These are phyloP conservation scores for Cladophialophora chaetospira DNA, from an alignment of 2,329 filamentous ascomycete species.

Conservation along the genomic window DNA sequence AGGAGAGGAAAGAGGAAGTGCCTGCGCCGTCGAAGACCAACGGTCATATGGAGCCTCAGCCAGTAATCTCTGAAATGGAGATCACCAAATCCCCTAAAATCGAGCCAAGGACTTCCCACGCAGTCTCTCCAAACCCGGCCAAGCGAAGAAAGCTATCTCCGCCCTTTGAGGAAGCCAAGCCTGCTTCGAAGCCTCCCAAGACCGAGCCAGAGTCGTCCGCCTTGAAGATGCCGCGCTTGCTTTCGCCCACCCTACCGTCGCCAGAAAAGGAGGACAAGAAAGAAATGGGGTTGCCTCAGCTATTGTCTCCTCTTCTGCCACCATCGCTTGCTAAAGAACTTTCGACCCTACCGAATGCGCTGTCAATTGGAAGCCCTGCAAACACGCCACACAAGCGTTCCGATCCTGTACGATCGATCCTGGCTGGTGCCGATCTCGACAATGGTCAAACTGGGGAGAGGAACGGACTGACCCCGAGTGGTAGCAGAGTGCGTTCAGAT, in stretches of 20 bases:
- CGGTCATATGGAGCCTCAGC: not conserved
- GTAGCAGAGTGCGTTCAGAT: slow-evolving; percentile 27
- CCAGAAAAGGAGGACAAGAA: slow-evolving; percentile 25
- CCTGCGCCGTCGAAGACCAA: not conserved
- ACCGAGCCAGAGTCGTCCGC: slow-evolving; percentile 6
- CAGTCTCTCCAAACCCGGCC: slow-evolving; percentile 36
- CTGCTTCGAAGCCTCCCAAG: not conserved
- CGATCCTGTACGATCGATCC: slow-evolving; percentile 29
- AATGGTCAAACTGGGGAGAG: slow-evolving; percentile 10
- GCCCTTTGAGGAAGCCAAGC: slow-evolving; percentile 10
- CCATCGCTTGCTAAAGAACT: slow-evolving; percentile 29
- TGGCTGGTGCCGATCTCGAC: slow-evolving; percentile 25
- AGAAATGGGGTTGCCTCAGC: slow-evolving; percentile 26
- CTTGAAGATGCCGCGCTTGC: slow-evolving; percentile 28
- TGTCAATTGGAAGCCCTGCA: slow-evolving; percentile 21
- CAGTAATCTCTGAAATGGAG: slow-evolving; percentile 8
- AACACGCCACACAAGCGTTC: slow-evolving; percentile 20
- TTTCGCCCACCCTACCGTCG: slow-evolving; percentile 32
- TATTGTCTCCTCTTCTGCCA: slow-evolving; percentile 31
- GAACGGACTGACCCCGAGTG: slow-evolving; percentile 10
- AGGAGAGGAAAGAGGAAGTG: slow-evolving; percentile 8
- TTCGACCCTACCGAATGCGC: slow-evolving; percentile 16
- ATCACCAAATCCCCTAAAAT: slow-evolving; percentile 10
- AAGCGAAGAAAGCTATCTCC: slow-evolving; percentile 47
- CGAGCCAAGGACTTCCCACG: slow-evolving; percentile 1